Base-by-base conservation (phyloP, 352 stramenopile species). In the Pythium graminicola region DNA sequence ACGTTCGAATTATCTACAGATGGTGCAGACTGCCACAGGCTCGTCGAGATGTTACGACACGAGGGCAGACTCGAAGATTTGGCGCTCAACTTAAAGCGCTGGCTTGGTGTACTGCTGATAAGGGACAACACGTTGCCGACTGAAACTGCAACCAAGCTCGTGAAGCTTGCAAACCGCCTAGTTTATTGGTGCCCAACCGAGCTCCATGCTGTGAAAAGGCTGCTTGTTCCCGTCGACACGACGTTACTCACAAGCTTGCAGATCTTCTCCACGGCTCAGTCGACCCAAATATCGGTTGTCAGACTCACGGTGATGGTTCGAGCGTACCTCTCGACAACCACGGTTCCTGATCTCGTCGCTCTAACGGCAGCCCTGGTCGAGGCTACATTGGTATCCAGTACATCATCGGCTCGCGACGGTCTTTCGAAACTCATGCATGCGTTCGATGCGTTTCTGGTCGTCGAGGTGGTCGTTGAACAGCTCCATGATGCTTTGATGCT, bases 281-380 rank as follows among this genome's bases (percentile, higher is more conserved):
- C 40, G 1, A 50, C 23, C 2, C 33, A 46, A 29, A n/a, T 59
- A 6, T 67, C 59, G 1, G 36, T 67, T 9, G 59, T 67, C 6
- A 39, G 59, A 10, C 27, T 67, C 10, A 67, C 23, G 35, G 33
- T 67, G 10, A 54, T 62, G 38, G 19, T 56, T n/a, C 59, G 59
- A 16, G 50, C 40, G 1, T 67, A 59, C 14, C 35, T 67, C 9
- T 14, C 49, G 16, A 11, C 32, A 9, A 48, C 7, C 13, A 19
- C n/a, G 1, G 17, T 54, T 4, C 59, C 59, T 1, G 36, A 67
- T 33, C 46, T 67, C 8, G 19, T 62, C 11, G 19, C 11, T 4
- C 32, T 67, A 9, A 67, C 47, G 6, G 11, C 26, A 7, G 45
- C 35, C 27, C n/a, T 67, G 5, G 10, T 44, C 2, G 49, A 60